phyloP scores from a whole-genome alignment of 1,139 yeast species.

The Candida sp. region DNA sequence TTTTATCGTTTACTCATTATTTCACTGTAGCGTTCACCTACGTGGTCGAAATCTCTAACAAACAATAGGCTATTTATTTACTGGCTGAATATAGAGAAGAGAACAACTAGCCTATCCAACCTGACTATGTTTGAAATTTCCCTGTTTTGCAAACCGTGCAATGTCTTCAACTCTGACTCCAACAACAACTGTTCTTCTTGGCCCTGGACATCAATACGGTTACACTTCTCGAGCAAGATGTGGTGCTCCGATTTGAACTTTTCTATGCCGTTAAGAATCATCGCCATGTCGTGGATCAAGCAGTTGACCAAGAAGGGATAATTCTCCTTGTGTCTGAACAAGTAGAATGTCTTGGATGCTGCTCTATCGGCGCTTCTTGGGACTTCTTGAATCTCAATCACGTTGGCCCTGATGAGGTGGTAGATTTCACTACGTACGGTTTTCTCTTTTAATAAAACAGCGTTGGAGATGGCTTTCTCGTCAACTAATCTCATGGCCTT shows the following conservation, averaged over 20 bases:
- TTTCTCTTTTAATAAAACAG: constrained; percentile 76
- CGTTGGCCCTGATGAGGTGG: constrained; percentile 57
- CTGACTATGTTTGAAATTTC: constrained; percentile 60
- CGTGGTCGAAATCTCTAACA: too few relatives aligned
- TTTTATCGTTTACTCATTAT: too few relatives aligned
- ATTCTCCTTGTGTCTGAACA: constrained; percentile 75
- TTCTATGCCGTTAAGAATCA: constrained; percentile 58
- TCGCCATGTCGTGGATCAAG: constrained; percentile 55
- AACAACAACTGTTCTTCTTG: constrained; percentile 76
- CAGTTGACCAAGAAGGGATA: constrained; percentile 49
- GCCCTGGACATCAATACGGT: constrained; percentile 90
- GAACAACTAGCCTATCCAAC: constrained; percentile 47
- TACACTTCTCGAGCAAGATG: constrained; percentile 76
- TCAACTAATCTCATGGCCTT: constrained; percentile 74
- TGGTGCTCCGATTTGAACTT: constrained; percentile 63
- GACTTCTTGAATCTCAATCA: constrained; percentile 84
- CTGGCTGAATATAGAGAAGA: constrained; percentile 15
- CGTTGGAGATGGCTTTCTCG: constrained; percentile 80
- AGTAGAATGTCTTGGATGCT: constrained; percentile 84
- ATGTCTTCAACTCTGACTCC: constrained; percentile 74
- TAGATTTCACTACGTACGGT: constrained; percentile 72
- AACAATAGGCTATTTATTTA: not conserved
- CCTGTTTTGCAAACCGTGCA: constrained; percentile 61
- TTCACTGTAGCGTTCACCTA: too few relatives aligned
- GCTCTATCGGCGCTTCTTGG: constrained; percentile 94